Evolutionary conservation across 176 grass and related monocot genomes (phyloP).

Genomic region (Avena eriantha): DNA sequence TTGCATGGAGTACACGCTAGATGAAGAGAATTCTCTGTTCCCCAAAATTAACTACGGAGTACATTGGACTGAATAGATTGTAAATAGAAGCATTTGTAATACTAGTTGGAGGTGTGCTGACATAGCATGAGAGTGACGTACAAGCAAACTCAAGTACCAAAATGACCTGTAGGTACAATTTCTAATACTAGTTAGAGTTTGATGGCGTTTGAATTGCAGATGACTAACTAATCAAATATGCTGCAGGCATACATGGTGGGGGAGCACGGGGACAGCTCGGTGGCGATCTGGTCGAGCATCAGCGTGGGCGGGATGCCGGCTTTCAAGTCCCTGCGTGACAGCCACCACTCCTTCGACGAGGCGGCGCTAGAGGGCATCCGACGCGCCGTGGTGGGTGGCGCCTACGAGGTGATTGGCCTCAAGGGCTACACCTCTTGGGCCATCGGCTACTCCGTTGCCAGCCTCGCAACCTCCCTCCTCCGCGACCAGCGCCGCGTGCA

Average conservation of each 20-base stretch:
- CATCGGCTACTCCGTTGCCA: constrained; percentile 85
- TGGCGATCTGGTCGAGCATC: constrained; percentile 3
- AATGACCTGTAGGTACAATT: too few species aligned
- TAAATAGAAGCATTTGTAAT: too few species aligned
- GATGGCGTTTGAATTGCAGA: too few species aligned
- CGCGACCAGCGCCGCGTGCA: constrained; percentile 83
- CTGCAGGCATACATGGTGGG: not conserved
- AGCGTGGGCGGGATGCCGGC: constrained; percentile 15
- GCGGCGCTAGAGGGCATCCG: constrained; percentile 62
- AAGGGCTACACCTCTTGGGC: constrained; percentile 92
- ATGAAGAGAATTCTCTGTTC: too few species aligned
- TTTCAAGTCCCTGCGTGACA: not conserved
- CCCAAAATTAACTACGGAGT: too few species aligned
- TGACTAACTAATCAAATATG: too few species aligned
- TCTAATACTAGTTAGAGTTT: too few species aligned
- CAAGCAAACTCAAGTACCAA: too few species aligned
- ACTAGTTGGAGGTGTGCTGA: too few species aligned
- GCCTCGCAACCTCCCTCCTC: constrained; percentile 61
- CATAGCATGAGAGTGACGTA: too few species aligned
- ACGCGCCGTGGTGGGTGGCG: constrained; percentile 60
- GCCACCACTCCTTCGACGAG: constrained; percentile 27
- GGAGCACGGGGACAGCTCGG: not conserved
- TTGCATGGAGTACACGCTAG: too few species aligned
- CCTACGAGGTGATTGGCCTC: constrained; percentile 79
- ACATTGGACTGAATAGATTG: too few species aligned